A percentile compares a stretch with the other conserved stretches of the same genome.
Conservation (phyloP, 805 yeast genomes). For the Citeromyces matritensis region DNA sequence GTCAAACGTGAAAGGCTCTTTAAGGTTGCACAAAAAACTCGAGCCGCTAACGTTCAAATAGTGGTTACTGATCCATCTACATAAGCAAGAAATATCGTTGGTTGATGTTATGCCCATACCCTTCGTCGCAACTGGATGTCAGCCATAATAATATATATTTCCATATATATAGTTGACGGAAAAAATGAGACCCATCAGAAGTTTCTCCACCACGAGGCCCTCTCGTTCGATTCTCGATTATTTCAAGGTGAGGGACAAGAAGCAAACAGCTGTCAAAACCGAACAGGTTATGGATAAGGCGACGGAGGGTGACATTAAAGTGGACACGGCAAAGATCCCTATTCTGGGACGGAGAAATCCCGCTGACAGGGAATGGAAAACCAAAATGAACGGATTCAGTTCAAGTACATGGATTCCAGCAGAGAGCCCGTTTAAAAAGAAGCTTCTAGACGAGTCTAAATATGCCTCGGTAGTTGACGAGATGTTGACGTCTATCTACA, state of each 20-base stretch:
- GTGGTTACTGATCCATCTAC: too few relatives aligned
- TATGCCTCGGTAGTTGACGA: neutral
- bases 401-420: slow-evolving; percentile 16
- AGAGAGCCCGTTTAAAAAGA: slow-evolving; percentile 6
- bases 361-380: slow-evolving; percentile 8
- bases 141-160: slow-evolving; percentile 1
- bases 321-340: slow-evolving; percentile 6
- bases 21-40: too few relatives aligned
- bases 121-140: too few relatives aligned
- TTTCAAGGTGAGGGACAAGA: slow-evolving; percentile 11
- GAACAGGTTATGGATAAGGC: slow-evolving; percentile 14
- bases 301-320: slow-evolving; percentile 5
- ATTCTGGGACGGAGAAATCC: slow-evolving; percentile 16
- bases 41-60: too few relatives aligned
- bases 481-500: neutral
- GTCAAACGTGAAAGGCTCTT: too few relatives aligned
- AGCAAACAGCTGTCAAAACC: slow-evolving; percentile 5
- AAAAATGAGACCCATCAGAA: neutral
- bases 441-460: neutral
- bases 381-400: slow-evolving; percentile 13
- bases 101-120: too few relatives aligned
- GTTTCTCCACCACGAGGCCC: slow-evolving; percentile 5
- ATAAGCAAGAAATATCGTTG: too few relatives aligned
- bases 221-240: slow-evolving; percentile 13
- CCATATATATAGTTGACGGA: neutral